phyloP scores from a whole-genome alignment of 805 yeast species.

The Dipodascopsis uninucleata region DNA sequence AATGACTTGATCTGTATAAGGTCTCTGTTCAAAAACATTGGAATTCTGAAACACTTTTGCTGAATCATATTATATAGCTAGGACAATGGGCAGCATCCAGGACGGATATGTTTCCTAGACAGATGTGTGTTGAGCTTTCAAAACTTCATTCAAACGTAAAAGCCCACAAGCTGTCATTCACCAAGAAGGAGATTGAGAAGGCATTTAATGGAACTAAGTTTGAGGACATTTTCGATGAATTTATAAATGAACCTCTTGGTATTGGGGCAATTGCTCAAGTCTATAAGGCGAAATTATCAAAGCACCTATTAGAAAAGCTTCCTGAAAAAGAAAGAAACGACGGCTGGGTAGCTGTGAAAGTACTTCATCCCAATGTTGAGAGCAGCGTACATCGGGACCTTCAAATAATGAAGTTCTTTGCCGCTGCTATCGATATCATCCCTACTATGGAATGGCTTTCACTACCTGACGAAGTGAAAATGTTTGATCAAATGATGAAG shows the following conservation, averaged over 20 bases:
- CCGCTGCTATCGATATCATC: conserved; percentile 58
- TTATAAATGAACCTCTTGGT: conserved; percentile 74
- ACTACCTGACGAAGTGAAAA: conserved; percentile 88
- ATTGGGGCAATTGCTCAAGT: conserved; percentile 99
- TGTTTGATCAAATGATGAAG: conserved; percentile 80
- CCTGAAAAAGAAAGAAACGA: conserved; percentile 22
- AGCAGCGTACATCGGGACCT: conserved; percentile 72
- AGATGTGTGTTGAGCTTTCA: conserved; percentile 72
- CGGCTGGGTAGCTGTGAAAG: conserved; percentile 77
- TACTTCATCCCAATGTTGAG: conserved; percentile 84
- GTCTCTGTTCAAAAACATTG: neutral
- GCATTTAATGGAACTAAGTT: conserved; percentile 56
- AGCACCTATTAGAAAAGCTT: conserved; percentile 21
- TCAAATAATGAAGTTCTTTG: conserved; percentile 77
- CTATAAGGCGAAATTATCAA: conserved; percentile 63
- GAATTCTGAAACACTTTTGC: neutral
- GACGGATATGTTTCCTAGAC: conserved; percentile 82
- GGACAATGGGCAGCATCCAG: conserved; percentile 99
- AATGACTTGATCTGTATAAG: conserved; percentile 8
- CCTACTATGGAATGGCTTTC: conserved; percentile 99
- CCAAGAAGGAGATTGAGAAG: conserved; percentile 54
- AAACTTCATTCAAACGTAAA: conserved; percentile 78
- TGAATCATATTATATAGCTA: conserved; percentile 53
- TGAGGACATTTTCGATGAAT: conserved; percentile 77
- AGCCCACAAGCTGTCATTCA: conserved; percentile 61